phyloP scores from a whole-genome alignment of 148 eudicot genomes.

The Chenopodium formosanum region DNA sequence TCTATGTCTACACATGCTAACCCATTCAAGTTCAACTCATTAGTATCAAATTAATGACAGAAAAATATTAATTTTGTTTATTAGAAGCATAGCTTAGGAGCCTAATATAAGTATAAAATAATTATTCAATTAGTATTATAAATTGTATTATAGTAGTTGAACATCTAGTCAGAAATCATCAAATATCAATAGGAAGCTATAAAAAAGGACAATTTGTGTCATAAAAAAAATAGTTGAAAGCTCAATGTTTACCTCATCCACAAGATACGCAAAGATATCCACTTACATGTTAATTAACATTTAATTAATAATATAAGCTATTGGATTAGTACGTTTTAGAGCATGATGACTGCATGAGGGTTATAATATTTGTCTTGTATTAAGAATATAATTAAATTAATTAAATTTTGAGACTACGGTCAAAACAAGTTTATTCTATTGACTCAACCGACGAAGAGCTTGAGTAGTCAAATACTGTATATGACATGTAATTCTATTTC shows the following conservation, averaged over 20 bases:
- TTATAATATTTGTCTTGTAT: not conserved
- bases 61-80: not conserved
- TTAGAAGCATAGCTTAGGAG: not conserved
- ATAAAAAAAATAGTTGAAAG: conserved; percentile 6
- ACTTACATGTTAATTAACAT: conserved; percentile 4
- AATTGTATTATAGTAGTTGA: conserved; percentile 6
- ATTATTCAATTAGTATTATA: not conserved
- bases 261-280: conserved; percentile 26
- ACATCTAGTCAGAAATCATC: conserved; percentile 19
- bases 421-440: not conserved
- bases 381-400: not conserved
- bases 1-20: not conserved
- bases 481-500: not conserved
- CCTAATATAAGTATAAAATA: not conserved
- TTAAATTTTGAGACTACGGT: not conserved
- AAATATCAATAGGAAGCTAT: not conserved
- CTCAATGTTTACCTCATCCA: conserved; percentile 24
- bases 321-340: conserved; percentile 9
- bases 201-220: conserved; percentile 9
- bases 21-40: not conserved
- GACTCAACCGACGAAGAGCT: not conserved
- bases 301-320: not conserved
- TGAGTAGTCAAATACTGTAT: not conserved
- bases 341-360: conserved; percentile 1
- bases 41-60: not conserved